A percentile compares a stretch with the other conserved stretches of the same genome.
These are phyloP conservation scores for Leucogyrophana mollusca DNA, from an alignment of 768 basidiomycete genomes.

Conservation along the genomic window DNA sequence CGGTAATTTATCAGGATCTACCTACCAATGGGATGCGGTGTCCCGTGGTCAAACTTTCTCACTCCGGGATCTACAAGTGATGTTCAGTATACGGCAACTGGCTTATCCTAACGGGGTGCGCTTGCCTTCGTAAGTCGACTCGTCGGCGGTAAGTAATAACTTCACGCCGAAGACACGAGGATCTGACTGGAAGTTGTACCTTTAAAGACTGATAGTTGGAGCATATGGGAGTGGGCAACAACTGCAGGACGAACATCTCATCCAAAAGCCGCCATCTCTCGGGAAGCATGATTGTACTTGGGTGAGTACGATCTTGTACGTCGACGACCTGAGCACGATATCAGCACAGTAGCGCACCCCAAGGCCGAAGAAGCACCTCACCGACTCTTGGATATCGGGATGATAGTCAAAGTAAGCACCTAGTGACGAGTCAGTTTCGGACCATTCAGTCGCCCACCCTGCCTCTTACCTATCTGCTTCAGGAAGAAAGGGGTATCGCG, in stretches of 20 bases:
- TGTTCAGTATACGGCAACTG: background rate
- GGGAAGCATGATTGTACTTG: conserved; percentile 58
- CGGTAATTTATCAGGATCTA: background rate
- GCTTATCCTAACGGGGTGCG: background rate
- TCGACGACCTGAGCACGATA: conserved; percentile 48
- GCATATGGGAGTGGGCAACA: background rate
- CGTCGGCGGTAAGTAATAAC: conserved; percentile 64
- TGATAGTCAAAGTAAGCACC: conserved; percentile 75
- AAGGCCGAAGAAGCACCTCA: conserved; percentile 27
- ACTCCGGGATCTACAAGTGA: conserved; percentile 19
- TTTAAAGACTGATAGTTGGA: conserved; percentile 17
- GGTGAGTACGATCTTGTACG: conserved; percentile 56
- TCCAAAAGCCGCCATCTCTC: conserved; percentile 51
- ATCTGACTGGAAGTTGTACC: conserved; percentile 74
- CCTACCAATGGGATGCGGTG: conserved; percentile 76
- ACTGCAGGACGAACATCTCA: conserved; percentile 54
- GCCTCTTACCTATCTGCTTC: conserved; percentile 49
- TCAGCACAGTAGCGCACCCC: conserved; percentile 14
- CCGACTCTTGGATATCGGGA: conserved; percentile 61
- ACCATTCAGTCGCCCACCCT: background rate
- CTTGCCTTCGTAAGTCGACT: conserved; percentile 59
- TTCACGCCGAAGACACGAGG: conserved; percentile 61
- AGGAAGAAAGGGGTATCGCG: conserved; percentile 57
- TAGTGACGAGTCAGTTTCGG: conserved; percentile 16
- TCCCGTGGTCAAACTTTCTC: conserved; percentile 60